These are phyloP conservation scores for Clitopilus passeckerianus DNA, from an alignment of 768 basidiomycete species.

Conservation along the genomic window DNA sequence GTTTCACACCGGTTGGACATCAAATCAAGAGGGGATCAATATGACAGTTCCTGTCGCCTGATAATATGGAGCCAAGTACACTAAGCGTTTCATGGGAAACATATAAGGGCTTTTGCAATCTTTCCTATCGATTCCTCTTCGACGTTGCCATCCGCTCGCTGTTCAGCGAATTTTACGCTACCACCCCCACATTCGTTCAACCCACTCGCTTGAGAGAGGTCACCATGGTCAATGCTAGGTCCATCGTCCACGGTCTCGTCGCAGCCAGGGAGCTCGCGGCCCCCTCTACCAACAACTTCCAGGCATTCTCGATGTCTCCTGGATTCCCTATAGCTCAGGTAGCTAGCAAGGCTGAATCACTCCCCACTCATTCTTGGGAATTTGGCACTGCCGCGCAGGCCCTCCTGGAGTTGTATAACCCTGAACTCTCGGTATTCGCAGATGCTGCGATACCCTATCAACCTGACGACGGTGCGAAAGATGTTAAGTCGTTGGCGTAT, in stretches of 20 bases:
- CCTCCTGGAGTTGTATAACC: slow-evolving; percentile 37
- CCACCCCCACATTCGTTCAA: neutral
- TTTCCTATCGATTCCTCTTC: neutral
- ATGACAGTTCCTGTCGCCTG: neutral
- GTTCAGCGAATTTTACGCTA: neutral
- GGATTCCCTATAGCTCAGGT: slow-evolving; percentile 33
- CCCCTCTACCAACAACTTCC: neutral
- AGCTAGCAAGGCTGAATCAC: slow-evolving; percentile 20
- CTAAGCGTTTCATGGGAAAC: neutral
- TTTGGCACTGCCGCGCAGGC: slow-evolving; percentile 37
- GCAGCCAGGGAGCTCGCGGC: neutral
- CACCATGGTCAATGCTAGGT: neutral
- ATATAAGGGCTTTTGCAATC: neutral
- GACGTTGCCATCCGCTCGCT: neutral
- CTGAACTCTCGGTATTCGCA: slow-evolving; percentile 34
- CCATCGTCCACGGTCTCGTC: neutral
- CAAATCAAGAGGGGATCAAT: neutral
- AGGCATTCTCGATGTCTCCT: neutral
- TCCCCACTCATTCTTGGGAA: slow-evolving; percentile 45
- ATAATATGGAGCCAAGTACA: neutral
- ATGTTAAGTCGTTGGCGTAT: slow-evolving; percentile 28
- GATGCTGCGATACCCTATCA: slow-evolving; percentile 28
- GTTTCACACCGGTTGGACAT: neutral
- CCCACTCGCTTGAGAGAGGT: neutral
- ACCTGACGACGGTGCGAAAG: slow-evolving; percentile 9